Base-by-base conservation (phyloP, 805 yeast genomes). In the Spathaspora sp. region DNA sequence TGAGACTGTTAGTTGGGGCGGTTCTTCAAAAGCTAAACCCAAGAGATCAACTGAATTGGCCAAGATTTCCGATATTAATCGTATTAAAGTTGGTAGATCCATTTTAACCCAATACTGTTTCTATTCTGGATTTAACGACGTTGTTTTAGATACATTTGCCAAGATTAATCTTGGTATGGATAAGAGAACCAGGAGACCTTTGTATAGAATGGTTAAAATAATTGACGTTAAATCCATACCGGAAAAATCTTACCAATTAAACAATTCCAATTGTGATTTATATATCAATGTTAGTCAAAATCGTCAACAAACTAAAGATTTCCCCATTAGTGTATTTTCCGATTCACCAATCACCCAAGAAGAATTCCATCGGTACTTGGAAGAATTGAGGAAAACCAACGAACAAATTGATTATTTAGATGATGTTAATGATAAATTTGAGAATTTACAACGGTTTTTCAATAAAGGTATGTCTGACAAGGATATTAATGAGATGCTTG, bases 201-300 rank as follows among this genome's bases (percentile, higher is more conserved):
- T 81, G 49, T 93, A 94, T 69, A 79, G 97, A 60, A 79, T 93
- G 81, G 96, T 93, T 47, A 86, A 82, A 63, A 83, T 94, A 44
- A 87, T 85, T 57, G 86, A 81, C 50, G 80, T 87, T 8, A 79
- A 78, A 23, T 68, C 72, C 46, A 60, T 56, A 11, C 76, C 77
- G 2, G 68, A 66, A 38, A 73, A 69, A 51, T 69, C 73, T 10
- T 81, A 81, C 59, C 65, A 65, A 35, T 57, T 81, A 44, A 67
- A 72, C 16, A 73, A 68, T 23, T 46, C 44, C n/a, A 75, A 73
- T 55, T 75, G 78, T 52, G 80, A 79, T 55, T 66, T 77, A 12
- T 83, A 80, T 57, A 75, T 93, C 57, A 75, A 82, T 49, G 93
- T 89, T 12, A 79, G 92, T n/a, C 96, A 89, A 64, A 97, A 96